phyloP scores from a whole-genome alignment of 1,284 basidiomycete species.

The Irpex sp. region DNA sequence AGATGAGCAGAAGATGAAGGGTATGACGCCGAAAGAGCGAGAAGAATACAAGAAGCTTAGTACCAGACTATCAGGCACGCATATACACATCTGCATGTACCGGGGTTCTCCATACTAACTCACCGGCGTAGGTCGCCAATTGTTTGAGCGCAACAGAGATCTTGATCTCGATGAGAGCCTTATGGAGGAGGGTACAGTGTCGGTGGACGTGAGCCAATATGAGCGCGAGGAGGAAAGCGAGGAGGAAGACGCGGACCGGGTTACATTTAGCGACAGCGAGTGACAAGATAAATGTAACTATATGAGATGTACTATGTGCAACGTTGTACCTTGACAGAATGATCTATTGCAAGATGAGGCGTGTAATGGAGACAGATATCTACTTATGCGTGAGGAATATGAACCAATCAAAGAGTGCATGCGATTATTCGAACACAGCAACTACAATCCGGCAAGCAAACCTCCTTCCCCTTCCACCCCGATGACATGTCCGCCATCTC shows the following conservation, averaged over 20 bases:
- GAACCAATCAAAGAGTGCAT: not conserved
- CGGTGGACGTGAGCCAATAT: slow-evolving; percentile 86
- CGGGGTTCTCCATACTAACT: slow-evolving; percentile 7
- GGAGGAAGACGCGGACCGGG: slow-evolving; percentile 57
- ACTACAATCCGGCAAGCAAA: slow-evolving; percentile 36
- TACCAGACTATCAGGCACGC: slow-evolving; percentile 68
- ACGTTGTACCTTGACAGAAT: not conserved
- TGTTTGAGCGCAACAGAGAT: slow-evolving; percentile 80
- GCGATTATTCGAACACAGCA: not conserved
- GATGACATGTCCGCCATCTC: slow-evolving; percentile 33
- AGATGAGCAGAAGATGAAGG: slow-evolving; percentile 82
- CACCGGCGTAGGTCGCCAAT: slow-evolving; percentile 67
- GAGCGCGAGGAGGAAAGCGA: slow-evolving; percentile 62
- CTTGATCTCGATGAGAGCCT: slow-evolving; percentile 73
- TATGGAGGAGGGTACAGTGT: slow-evolving; percentile 79
- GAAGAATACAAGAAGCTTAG: slow-evolving; percentile 79
- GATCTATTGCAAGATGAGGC: not conserved
- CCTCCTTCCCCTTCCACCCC: slow-evolving; percentile 35
- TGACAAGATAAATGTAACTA: slow-evolving; percentile 30
- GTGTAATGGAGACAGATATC: not conserved
- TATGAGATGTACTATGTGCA: slow-evolving; percentile 12
- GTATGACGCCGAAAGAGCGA: slow-evolving; percentile 77
- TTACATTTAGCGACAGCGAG: slow-evolving; percentile 83
- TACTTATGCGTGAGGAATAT: not conserved
- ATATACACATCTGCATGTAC: slow-evolving; percentile 7